phyloP scores from a whole-genome alignment of 192 early-diverging fungal genomes.

The Rhizoclosmatium globosum region DNA sequence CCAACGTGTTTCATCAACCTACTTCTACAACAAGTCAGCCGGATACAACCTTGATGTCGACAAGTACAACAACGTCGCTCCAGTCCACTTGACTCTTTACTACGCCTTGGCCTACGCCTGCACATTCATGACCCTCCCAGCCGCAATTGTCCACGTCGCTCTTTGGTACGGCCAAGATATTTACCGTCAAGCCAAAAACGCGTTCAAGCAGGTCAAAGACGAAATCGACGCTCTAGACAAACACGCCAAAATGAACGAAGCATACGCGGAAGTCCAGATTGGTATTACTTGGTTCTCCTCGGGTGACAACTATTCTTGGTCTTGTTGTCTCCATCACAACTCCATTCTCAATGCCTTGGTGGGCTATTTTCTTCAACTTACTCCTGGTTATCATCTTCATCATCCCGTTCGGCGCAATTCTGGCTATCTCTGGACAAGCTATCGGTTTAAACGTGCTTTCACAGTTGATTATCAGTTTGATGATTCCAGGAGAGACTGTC shows the following conservation, averaged over 20 bases:
- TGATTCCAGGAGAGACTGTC: constrained; percentile 69
- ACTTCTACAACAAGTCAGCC: constrained; percentile 27
- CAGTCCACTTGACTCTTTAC: constrained; percentile 3
- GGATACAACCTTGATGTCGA: constrained; percentile 13
- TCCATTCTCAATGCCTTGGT: constrained; percentile 45
- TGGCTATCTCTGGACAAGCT: constrained; percentile 64
- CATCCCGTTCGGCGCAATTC: constrained; percentile 69
- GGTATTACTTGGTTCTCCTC: constrained; percentile 59
- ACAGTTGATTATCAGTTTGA: constrained; percentile 67
- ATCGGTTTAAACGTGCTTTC: constrained; percentile 66
- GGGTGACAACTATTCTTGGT: constrained; percentile 17
- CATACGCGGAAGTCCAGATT: constrained; percentile 77
- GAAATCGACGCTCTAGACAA: constrained; percentile 23
- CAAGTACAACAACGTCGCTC: constrained; percentile 12
- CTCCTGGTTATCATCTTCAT: constrained; percentile 60
- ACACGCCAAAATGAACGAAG: constrained; percentile 74
- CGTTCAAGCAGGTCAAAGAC: constrained; percentile 18
- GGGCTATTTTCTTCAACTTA: constrained; percentile 41
- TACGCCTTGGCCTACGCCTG: constrained; percentile 37
- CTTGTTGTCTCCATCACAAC: constrained; percentile 15
- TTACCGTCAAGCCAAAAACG: constrained; percentile 14
- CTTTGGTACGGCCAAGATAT: constrained; percentile 63
- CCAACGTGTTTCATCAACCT: not conserved
- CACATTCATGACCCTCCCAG: constrained; percentile 58
- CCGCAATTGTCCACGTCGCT: constrained; percentile 62